Base-by-base conservation (phyloP, 2,329 filamentous ascomycete species). In the Berkeleyomyces basicola region DNA sequence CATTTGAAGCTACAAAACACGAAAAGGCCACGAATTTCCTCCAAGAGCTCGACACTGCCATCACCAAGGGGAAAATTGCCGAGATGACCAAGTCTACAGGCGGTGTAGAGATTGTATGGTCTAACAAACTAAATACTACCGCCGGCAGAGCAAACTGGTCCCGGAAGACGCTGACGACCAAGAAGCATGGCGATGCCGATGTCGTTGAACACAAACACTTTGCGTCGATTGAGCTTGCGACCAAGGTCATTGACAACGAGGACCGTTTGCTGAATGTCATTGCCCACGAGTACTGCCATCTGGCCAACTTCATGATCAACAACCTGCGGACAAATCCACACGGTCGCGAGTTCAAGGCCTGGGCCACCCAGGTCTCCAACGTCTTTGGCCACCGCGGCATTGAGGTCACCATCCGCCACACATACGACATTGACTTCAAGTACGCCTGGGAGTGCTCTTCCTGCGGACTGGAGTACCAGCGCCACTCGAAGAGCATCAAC, bases 281-380 rank as follows among this genome's bases (percentile, higher is more conserved):
- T n/a, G 90, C 92, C 0, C 93, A 99, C 71, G 93, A 99, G 69
- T 97, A 93, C 75, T 97, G 93, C 72, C 93, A 99, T 70, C 76
- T 97, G 1, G 86, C 89, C 51, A 95, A 90, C 69, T 96, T 92
- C 72, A 95, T 97, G 83, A 77, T 97, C 66, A 85, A 80, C 58
- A 83, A 85, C 43, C 76, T 91, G 43, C 85, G 82, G 51, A 84
- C 83, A 63, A 85, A 88, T 65, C 89, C 90, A 0, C 91, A 96
- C 70, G 91, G 91, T 31, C 79, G 81, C 10, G 86, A 88, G 68
- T 96, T 96, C 79, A 91, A 95, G 72, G 70, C 73, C 0, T 96
- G 90, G 84, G 85, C 78, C 3, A 69, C 71, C 59, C 81, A 77
- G 71, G 82, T 76, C 72, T 81, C 75, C 1, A 67, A 66, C 2